Conservation (phyloP, 169 alveolate genomes). For the Plasmodium gaboni region DNA sequence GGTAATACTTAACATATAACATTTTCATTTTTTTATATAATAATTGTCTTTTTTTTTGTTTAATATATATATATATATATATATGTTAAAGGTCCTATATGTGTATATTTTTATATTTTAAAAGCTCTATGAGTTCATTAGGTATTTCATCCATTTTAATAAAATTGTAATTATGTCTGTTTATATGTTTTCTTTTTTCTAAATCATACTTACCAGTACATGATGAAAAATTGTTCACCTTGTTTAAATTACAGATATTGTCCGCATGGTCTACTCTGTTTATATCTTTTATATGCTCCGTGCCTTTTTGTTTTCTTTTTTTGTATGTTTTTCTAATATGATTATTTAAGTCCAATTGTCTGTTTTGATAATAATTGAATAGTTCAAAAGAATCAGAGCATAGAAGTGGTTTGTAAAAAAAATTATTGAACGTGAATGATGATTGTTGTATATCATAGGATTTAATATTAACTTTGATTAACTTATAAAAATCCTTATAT, state of each 20-base stretch:
- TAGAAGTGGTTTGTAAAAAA: background rate
- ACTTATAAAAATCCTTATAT: slow-evolving; percentile 27
- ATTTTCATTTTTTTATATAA: no score
- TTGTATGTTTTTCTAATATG: slow-evolving; percentile 41
- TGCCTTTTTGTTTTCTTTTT: background rate
- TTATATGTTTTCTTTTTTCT: background rate
- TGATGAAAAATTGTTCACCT: background rate
- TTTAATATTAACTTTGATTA: slow-evolving; percentile 27
- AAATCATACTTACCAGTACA: background rate
- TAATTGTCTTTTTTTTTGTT: no score
- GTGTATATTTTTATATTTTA: slow-evolving; percentile 25
- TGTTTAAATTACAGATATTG: no score
- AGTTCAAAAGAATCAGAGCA: background rate
- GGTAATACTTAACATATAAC: no score
- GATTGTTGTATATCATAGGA: slow-evolving; percentile 6
- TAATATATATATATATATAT: slow-evolving; percentile 3
- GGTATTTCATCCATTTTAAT: slow-evolving; percentile 32
- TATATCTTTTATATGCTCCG: no score
- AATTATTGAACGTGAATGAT: background rate
- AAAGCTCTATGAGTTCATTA: slow-evolving; percentile 35
- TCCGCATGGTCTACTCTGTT: no score
- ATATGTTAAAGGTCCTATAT: background rate
- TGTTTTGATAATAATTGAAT: background rate
- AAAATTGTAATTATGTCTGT: slow-evolving; percentile 1
- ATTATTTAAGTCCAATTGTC: background rate